Evolutionary conservation across 306 rosid genomes (phyloP), one percentile per base, ranked within the genome.

Genomic region (Quercus dentata): DNA sequence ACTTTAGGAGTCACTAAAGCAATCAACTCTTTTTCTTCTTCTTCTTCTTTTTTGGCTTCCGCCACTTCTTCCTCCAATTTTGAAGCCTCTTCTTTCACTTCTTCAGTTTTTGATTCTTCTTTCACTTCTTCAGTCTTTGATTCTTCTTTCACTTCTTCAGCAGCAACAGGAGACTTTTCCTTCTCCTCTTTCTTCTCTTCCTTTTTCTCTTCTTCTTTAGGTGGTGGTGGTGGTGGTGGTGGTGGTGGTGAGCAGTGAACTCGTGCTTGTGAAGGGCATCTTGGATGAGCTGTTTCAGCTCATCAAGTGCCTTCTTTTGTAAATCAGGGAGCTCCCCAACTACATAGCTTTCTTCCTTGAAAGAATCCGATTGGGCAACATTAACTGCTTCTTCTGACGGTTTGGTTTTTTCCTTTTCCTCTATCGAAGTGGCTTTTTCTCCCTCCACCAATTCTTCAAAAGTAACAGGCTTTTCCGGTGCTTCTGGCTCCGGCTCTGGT

Each of bases 291-390:
- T 62, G 84, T 76, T 91, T 94, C 64, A 94, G 81, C 20, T 94
- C 99, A 12, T 89, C 90, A 3, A 94, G 91, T 2, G 97, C 97
- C 78, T 95, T 95, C 88, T 87, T 92, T 54, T 95, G 96, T 0
- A 84, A 49, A 2, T 95, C 98, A 3, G 99, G 99, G 21, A 95
- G 94, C 17, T 95, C 99, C 4, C 69, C 74, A 0, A 86, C 99
- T 0, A 91, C 97, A 84, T 92, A 87, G 83, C 74, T 91, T 75
- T 95, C 99, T 54, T 95, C 99, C 89, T 95, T 95, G 86, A 95
- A 95, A 17, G 99, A 95, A 67, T 90, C 96, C 10, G 98, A 95
- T 74, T 91, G 91, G 1, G 91, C 55, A 17, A 84, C 85, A 67
- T 85, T 84, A 33, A 68, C 74, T 18, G 76, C 88, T 19, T 71